These are phyloP conservation scores for Flueggea neowawraea DNA, from an alignment of 441 rosid species.

Conservation along the genomic window DNA sequence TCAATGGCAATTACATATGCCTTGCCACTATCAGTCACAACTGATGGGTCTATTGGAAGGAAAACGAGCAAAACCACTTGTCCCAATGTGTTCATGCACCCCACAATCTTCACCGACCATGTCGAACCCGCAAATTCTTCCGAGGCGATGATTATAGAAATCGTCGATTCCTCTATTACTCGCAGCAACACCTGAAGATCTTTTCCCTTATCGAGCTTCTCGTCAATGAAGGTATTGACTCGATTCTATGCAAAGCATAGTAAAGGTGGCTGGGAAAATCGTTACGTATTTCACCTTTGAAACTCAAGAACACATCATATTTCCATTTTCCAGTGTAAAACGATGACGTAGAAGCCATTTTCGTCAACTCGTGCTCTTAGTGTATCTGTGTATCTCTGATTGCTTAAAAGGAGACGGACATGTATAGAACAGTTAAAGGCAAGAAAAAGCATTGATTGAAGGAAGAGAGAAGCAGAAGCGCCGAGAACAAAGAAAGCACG, in stretches of 20 bases:
- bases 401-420: too few species aligned
- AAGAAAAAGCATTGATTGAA: too few species aligned
- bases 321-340: background rate
- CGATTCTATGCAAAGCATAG: background rate
- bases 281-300: background rate
- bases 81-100: background rate
- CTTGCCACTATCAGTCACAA: background rate
- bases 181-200: background rate
- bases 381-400: too few species aligned
- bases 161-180: background rate
- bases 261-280: background rate
- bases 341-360: too few species aligned
- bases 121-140: background rate
- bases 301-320: slow-evolving; percentile 1
- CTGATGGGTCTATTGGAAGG: too few species aligned
- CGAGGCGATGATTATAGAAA: background rate
- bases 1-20: background rate
- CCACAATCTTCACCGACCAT: slow-evolving; percentile 1
- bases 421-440: too few species aligned
- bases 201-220: too few species aligned
- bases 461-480: too few species aligned
- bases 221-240: background rate
- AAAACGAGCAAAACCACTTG: background rate
- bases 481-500: too few species aligned
- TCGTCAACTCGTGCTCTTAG: too few species aligned